Percentiles rank a stretch among this genome's conserved stretches.
Evolutionary conservation across 345 rosid genomes (phyloP).

Genomic region (Linum trigynum): DNA sequence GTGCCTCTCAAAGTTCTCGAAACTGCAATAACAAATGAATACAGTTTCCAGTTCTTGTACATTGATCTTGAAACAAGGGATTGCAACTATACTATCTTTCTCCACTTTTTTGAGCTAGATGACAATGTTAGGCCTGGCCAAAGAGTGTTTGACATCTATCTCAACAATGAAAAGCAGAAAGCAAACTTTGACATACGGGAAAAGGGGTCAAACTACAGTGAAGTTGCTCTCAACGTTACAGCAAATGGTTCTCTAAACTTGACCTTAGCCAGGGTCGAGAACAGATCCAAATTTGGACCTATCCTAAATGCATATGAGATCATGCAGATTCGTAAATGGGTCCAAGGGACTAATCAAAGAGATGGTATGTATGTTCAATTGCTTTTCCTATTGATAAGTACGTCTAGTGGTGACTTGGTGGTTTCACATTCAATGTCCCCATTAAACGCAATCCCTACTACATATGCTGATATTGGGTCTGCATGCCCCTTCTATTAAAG

Average conservation of each 20-base stretch:
- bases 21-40: slow-evolving; percentile 28
- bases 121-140: slow-evolving; percentile 24
- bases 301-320: slow-evolving; percentile 57
- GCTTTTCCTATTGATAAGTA: too few species aligned
- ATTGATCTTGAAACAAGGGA: slow-evolving; percentile 21
- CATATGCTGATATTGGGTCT: too few species aligned
- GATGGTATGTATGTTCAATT: slow-evolving; percentile 29
- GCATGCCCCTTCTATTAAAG: too few species aligned
- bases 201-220: slow-evolving; percentile 30
- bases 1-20: slow-evolving; percentile 44
- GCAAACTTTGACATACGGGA: slow-evolving; percentile 34
- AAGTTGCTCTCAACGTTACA: slow-evolving; percentile 21
- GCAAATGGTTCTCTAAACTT: slow-evolving; percentile 43
- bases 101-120: slow-evolving; percentile 56
- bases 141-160: slow-evolving; percentile 42
- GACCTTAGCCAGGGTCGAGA: slow-evolving; percentile 38
- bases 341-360: slow-evolving; percentile 23
- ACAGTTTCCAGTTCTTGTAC: slow-evolving; percentile 30
- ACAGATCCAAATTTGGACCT: slow-evolving; percentile 41
- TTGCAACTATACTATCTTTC: slow-evolving; percentile 37
- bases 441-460: too few species aligned
- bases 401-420: too few species aligned
- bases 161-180: slow-evolving; percentile 25
- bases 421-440: too few species aligned
- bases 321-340: slow-evolving; percentile 30